These are phyloP conservation scores for Colletotrichum sp. DNA, from an alignment of 2,329 filamentous ascomycete genomes.

Conservation along the genomic window DNA sequence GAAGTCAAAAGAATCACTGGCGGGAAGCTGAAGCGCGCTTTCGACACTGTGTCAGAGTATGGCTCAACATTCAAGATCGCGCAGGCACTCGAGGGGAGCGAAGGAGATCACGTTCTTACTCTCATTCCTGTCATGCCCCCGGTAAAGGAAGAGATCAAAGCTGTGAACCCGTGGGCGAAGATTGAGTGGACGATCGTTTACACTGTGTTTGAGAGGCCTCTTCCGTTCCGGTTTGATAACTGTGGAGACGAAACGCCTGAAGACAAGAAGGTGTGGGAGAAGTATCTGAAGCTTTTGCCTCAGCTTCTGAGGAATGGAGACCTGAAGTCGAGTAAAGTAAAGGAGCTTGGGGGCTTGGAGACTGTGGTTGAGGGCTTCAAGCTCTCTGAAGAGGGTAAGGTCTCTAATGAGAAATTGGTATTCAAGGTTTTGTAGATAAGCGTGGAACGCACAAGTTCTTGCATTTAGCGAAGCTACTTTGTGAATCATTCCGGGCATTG, in stretches of 20 bases:
- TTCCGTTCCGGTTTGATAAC: background rate
- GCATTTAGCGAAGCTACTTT: background rate
- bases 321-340: background rate
- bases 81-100: slow-evolving; percentile 21
- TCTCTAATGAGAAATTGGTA: background rate
- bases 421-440: background rate
- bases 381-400: background rate
- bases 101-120: slow-evolving; percentile 31
- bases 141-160: background rate
- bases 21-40: slow-evolving; percentile 15
- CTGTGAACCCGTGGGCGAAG: background rate
- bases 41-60: slow-evolving; percentile 34
- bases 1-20: slow-evolving; percentile 21
- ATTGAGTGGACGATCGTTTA: background rate
- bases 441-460: too few relatives aligned
- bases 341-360: background rate
- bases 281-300: background rate
- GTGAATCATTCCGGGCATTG: rapidly evolving
- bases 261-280: background rate
- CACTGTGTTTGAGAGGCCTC: background rate
- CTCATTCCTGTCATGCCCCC: slow-evolving; percentile 15
- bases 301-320: background rate
- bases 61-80: slow-evolving; percentile 31
- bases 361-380: background rate
- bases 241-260: background rate